These are phyloP conservation scores for Ustilago esculenta DNA, from an alignment of 1,284 basidiomycete genomes.

Conservation along the genomic window DNA sequence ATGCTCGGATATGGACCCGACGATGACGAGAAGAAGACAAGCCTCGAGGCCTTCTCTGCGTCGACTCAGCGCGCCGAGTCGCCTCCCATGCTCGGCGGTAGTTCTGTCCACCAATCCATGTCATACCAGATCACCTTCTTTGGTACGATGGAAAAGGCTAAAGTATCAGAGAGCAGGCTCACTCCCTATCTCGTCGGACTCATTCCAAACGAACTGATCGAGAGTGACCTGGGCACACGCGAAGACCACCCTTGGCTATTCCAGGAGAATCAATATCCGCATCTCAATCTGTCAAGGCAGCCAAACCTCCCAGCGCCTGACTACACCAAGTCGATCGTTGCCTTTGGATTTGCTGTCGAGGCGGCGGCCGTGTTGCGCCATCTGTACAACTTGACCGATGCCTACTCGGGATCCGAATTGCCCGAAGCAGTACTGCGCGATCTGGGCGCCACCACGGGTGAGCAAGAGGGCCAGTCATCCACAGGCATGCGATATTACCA, in stretches of 20 bases:
- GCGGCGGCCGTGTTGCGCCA: constrained; percentile 22
- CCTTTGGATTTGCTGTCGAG: constrained; percentile 25
- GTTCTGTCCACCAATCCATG: constrained; percentile 12
- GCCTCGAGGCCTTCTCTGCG: constrained; percentile 22
- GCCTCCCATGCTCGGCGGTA: constrained; percentile 11
- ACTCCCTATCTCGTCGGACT: constrained; percentile 33
- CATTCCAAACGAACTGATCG: constrained; percentile 17
- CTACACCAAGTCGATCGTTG: constrained; percentile 18
- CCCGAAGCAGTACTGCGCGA: constrained; percentile 30
- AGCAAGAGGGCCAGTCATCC: neutral
- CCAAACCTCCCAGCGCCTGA: constrained; percentile 6
- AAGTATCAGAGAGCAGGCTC: constrained; percentile 25
- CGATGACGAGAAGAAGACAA: constrained; percentile 15
- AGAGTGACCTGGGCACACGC: constrained; percentile 21
- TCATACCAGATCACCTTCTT: constrained; percentile 44
- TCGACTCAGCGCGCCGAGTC: constrained; percentile 9
- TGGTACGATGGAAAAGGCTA: constrained; percentile 37
- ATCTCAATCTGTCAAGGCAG: constrained; percentile 28
- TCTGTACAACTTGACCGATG: constrained; percentile 34
- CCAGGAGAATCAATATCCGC: constrained; percentile 11
- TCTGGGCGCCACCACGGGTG: constrained; percentile 9
- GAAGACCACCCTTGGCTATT: constrained; percentile 44
- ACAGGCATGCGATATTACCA: constrained; percentile 43
- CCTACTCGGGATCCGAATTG: constrained; percentile 29
- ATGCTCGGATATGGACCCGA: constrained; percentile 12